Base-by-base conservation (phyloP, 2,329 filamentous ascomycete genomes). In the Phialophora macrospora region DNA sequence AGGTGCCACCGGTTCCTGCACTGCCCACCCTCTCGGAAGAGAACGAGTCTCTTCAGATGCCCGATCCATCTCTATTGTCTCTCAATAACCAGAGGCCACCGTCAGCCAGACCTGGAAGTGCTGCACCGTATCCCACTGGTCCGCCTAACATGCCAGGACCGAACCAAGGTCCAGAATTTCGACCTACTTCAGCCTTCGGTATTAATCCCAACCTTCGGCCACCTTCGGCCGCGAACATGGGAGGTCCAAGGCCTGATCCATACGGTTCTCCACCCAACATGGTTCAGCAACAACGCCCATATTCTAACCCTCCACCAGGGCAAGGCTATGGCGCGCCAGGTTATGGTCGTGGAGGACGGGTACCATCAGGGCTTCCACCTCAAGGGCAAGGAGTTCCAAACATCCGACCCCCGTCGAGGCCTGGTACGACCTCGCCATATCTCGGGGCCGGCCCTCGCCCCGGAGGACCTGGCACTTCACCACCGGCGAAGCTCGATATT, bases 121-220 rank as follows among this genome's bases (percentile, higher is more conserved):
- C 75, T 20, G 79, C 78, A 54, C 80, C 80, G 51, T 82, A 82
- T 64, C 78, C 80, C 22, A 78, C 80, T 28, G 63, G 74, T 70
- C 67, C 75, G 72, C 58, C 71, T 68, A 49, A 73, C 71, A 26
- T 78, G 77, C 68, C 67, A 30, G 59, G 44, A 4, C 52, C 32
- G 22, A 59, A 61, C 38, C 73, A 74, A 41, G 72, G 74, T 62
- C 73, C 77, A 9, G 79, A 80, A 57, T 73, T 75, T 34, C 78
- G 80, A 48, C 78, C 80, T 48, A 79, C 76, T 57, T 81, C 80
- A 48, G 80, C 80, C 14, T 82, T 82, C 71, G 79, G 79, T 11
- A 80, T 81, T 68, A 82, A 82, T 62, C 80, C 80, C 14, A 82
- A 80, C 64, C 76, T 82, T 62, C 78, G 79, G 60, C 71, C 79